Conservation (phyloP, 2,329 filamentous ascomycete genomes). For the Meredithiella fracta region DNA sequence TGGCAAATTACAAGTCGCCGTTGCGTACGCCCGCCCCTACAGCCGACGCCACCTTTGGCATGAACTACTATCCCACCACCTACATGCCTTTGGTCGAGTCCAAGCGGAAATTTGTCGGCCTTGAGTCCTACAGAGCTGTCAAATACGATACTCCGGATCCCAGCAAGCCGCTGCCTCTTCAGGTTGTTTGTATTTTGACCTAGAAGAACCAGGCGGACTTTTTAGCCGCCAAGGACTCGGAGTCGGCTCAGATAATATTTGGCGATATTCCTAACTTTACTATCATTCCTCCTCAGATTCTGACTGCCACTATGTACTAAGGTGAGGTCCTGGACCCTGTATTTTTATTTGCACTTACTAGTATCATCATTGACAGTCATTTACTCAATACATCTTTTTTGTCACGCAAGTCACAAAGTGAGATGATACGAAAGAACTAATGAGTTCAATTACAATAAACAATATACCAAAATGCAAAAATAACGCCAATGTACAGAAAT, state of each 20-base stretch:
- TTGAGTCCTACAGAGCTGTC: slow-evolving; percentile 23
- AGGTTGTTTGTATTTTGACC: slow-evolving; percentile 20
- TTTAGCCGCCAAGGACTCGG: slow-evolving; percentile 13
- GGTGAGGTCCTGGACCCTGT: too few species aligned
- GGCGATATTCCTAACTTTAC: slow-evolving; percentile 22
- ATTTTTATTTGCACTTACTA: too few species aligned
- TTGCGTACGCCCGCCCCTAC: slow-evolving; percentile 8
- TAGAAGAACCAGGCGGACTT: slow-evolving; percentile 19
- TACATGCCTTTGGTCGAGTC: slow-evolving; percentile 30
- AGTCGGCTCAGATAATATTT: slow-evolving; percentile 17
- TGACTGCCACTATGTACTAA: slow-evolving; percentile 8
- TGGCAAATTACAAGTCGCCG: slow-evolving; percentile 5
- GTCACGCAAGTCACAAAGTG: too few species aligned
- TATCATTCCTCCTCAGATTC: slow-evolving; percentile 13
- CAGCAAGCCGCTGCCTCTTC: slow-evolving; percentile 14
- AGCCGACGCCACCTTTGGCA: slow-evolving; percentile 24
- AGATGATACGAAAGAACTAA: neutral
- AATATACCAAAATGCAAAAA: neutral
- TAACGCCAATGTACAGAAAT: too few species aligned
- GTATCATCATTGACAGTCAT: too few species aligned
- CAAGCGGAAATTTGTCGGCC: slow-evolving; percentile 24
- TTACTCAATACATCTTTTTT: too few species aligned
- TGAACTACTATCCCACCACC: slow-evolving; percentile 30
- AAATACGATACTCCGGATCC: slow-evolving; percentile 17
- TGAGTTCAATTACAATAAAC: neutral